These are phyloP conservation scores for Phytophthora sojae DNA, from an alignment of 352 stramenopile species.

Conservation along the genomic window DNA sequence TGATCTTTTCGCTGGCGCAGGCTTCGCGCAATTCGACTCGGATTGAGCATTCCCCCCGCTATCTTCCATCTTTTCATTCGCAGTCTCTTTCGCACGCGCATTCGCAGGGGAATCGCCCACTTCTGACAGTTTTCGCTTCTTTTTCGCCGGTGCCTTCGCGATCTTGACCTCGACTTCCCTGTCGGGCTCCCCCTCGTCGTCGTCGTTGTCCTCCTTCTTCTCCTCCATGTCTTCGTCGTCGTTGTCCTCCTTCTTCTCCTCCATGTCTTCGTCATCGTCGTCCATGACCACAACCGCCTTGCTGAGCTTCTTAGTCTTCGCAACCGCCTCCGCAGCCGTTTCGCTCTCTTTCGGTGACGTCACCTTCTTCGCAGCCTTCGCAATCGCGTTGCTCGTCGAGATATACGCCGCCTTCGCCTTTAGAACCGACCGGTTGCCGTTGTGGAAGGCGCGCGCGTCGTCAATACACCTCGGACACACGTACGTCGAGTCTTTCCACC, in stretches of 20 bases:
- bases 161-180: slow-evolving; percentile 16
- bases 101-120: slow-evolving; percentile 28
- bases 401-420: slow-evolving; percentile 56
- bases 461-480: slow-evolving; percentile 85
- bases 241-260: slow-evolving; percentile 30
- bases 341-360: slow-evolving; percentile 34
- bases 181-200: slow-evolving; percentile 18
- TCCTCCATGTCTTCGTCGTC: slow-evolving; percentile 2
- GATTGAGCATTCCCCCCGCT: not conserved
- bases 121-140: slow-evolving; percentile 57
- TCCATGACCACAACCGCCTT: slow-evolving; percentile 43
- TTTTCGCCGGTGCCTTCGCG: slow-evolving; percentile 28
- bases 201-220: not conserved
- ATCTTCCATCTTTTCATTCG: slow-evolving; percentile 11
- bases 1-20: slow-evolving; percentile 6
- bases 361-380: slow-evolving; percentile 32
- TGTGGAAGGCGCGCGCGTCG: slow-evolving; percentile 78
- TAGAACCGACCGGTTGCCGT: slow-evolving; percentile 55
- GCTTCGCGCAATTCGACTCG: not conserved
- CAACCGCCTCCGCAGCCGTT: slow-evolving; percentile 19
- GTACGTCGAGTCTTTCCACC: slow-evolving; percentile 89
- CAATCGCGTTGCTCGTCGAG: slow-evolving; percentile 42
- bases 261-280: slow-evolving; percentile 44
- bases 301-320: slow-evolving; percentile 39
- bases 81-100: slow-evolving; percentile 14